These are phyloP conservation scores for Rosa persica DNA, from an alignment of 306 rosid genomes.

Conservation along the genomic window DNA sequence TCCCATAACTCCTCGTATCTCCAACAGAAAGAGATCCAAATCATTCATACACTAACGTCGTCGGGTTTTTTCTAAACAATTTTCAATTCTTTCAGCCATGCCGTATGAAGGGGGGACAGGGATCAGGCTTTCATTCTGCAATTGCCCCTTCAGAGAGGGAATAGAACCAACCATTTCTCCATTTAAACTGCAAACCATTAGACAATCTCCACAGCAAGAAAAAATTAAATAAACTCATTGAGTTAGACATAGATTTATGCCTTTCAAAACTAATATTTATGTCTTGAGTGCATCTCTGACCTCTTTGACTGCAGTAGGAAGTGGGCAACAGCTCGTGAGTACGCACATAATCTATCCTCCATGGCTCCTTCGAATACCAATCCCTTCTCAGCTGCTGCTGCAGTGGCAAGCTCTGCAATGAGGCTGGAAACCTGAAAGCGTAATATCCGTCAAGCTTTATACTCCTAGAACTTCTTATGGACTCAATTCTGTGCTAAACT, in stretches of 20 bases:
- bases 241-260: neutral
- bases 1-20: neutral
- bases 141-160: conserved; percentile 64
- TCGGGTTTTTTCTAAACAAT: conserved; percentile 40
- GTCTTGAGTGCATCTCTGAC: conserved; percentile 32
- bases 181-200: conserved; percentile 65
- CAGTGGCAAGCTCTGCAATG: conserved; percentile 66
- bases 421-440: conserved; percentile 73
- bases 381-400: conserved; percentile 76
- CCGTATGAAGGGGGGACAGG: conserved; percentile 76
- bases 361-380: conserved; percentile 66
- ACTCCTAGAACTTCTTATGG: neutral
- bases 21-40: neutral
- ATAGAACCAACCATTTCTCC: conserved; percentile 98
- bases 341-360: conserved; percentile 88
- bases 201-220: conserved; percentile 19
- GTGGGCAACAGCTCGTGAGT: conserved; percentile 80
- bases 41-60: neutral
- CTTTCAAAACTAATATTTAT: neutral
- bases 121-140: conserved; percentile 75
- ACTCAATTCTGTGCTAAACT: neutral
- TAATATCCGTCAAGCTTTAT: conserved; percentile 14
- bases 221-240: neutral
- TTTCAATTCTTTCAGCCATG: conserved; percentile 76
- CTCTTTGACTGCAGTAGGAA: conserved; percentile 98